phyloP scores from a whole-genome alignment of 345 rosid species.

The Brassica incana region DNA sequence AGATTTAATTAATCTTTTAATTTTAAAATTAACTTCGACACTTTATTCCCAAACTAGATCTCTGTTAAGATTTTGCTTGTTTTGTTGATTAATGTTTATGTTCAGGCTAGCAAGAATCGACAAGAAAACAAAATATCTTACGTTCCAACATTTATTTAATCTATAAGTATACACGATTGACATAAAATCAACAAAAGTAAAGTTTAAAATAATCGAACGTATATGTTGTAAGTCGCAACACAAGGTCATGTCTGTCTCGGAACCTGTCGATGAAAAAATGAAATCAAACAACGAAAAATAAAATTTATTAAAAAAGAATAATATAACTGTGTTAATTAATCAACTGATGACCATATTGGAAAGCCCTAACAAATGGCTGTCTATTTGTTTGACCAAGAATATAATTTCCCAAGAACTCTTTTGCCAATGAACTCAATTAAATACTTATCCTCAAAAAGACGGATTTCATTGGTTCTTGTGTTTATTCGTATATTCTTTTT shows the following conservation, averaged over 20 bases:
- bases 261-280: constrained; percentile 31
- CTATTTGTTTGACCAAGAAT: constrained; percentile 13
- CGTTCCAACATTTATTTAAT: constrained; percentile 11
- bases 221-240: constrained; percentile 10
- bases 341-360: background rate
- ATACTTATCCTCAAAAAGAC: background rate
- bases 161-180: constrained; percentile 5
- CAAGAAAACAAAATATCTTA: constrained; percentile 29
- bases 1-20: background rate
- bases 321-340: background rate
- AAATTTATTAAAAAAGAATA: background rate
- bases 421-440: constrained; percentile 28
- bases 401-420: constrained; percentile 20
- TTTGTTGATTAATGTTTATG: constrained; percentile 14
- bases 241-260: constrained; percentile 32
- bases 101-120: constrained; percentile 30
- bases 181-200: background rate
- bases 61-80: constrained; percentile 19
- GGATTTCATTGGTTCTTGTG: constrained; percentile 14
- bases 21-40: background rate
- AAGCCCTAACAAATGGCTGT: background rate
- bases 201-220: constrained; percentile 5
- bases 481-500: constrained; percentile 1
- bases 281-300: background rate
- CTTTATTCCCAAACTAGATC: background rate